These are phyloP conservation scores for Sporisorium sorghi DNA, from an alignment of 1,284 basidiomycete species.

Conservation along the genomic window DNA sequence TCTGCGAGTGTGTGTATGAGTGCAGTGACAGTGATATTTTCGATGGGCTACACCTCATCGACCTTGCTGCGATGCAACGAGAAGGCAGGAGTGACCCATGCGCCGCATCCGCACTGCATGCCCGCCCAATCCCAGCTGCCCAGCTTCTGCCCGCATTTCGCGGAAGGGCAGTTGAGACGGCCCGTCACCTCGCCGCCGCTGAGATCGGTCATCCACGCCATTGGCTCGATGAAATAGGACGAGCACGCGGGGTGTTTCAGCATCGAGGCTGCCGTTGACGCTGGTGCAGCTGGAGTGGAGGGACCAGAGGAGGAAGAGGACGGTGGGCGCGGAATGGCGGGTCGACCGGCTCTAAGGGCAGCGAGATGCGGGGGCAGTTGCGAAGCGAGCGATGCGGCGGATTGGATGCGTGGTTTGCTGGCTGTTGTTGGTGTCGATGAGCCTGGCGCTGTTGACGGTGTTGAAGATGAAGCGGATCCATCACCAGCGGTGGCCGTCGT, in stretches of 20 bases:
- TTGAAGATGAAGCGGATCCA: not conserved
- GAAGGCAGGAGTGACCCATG: constrained; percentile 77
- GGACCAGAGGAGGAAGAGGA: not conserved
- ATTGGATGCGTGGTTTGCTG: constrained; percentile 34
- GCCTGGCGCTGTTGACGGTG: constrained; percentile 2
- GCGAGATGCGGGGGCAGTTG: constrained; percentile 60
- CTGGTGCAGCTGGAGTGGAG: not conserved
- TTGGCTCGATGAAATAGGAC: constrained; percentile 96
- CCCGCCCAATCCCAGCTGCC: constrained; percentile 98
- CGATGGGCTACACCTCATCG: constrained; percentile 77
- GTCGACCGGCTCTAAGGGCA: constrained; percentile 45
- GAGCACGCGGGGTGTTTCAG: constrained; percentile 78
- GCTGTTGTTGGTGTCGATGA: not conserved
- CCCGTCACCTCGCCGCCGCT: constrained; percentile 81
- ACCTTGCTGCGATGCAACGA: constrained; percentile 90
- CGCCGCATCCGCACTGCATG: constrained; percentile 82
- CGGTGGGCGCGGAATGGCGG: not conserved
- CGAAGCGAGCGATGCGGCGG: constrained; percentile 52
- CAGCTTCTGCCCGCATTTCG: constrained; percentile 87
- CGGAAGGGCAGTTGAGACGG: constrained; percentile 90
- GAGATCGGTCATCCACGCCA: constrained; percentile 95
- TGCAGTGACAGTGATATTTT: too few relatives aligned
- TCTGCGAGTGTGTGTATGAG: not conserved
- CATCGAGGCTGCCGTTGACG: constrained; percentile 23
- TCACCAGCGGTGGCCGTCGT: not conserved